Conservation (phyloP, 2,329 filamentous ascomycete species). For the Ceratocystis colombiana region DNA sequence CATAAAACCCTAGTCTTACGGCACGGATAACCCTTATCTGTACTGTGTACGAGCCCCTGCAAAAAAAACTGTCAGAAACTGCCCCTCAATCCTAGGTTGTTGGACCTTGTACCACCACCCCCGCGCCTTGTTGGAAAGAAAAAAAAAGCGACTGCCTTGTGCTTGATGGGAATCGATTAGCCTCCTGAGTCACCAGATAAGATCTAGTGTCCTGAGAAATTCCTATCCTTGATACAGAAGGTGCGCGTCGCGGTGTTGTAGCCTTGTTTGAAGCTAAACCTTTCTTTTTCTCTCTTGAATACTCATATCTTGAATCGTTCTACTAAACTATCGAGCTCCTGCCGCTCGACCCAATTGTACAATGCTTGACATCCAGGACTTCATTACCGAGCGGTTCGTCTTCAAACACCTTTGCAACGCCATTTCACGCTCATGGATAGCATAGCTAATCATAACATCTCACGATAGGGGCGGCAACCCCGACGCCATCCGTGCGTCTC, state of each 20-base stretch:
- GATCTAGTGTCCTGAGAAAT: background rate
- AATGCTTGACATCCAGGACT: slow-evolving; percentile 70
- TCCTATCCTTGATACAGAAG: background rate
- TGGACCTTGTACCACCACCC: background rate
- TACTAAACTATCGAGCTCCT: background rate
- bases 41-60: background rate
- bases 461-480: slow-evolving; percentile 66
- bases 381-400: slow-evolving; percentile 56
- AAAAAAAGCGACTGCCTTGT: slow-evolving; percentile 8
- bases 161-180: background rate
- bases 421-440: background rate
- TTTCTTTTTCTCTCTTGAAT: background rate
- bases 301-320: background rate
- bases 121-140: background rate
- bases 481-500: slow-evolving; percentile 82
- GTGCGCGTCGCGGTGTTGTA: slow-evolving; percentile 4
- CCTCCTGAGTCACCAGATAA: slow-evolving; percentile 9
- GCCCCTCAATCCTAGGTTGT: background rate
- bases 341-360: slow-evolving; percentile 26
- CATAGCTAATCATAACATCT: slow-evolving; percentile 2
- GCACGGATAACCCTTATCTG: background rate
- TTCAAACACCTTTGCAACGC: background rate
- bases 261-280: background rate
- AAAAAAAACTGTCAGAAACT: no score
- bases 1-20: background rate